Evolutionary conservation across 805 yeast species (phyloP).

Genomic region (Candida insectorum): DNA sequence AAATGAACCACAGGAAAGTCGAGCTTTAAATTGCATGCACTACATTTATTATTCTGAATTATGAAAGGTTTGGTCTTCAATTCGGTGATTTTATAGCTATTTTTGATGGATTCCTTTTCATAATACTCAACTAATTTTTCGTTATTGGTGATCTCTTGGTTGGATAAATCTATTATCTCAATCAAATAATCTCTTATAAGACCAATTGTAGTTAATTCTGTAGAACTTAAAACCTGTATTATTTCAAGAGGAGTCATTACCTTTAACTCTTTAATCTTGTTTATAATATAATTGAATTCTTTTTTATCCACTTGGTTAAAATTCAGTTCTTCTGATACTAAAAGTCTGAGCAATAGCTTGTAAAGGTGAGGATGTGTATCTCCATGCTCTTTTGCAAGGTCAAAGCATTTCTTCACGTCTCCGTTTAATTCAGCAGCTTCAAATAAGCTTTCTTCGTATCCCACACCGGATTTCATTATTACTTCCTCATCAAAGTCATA

Average conservation of each 20-base stretch:
- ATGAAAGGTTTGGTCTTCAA: constrained; percentile 46
- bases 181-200: constrained; percentile 66
- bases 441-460: constrained; percentile 60
- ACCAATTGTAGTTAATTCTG: constrained; percentile 62
- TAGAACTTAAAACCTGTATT: constrained; percentile 58
- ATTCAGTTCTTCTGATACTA: constrained; percentile 53
- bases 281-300: constrained; percentile 47
- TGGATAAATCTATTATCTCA: constrained; percentile 55
- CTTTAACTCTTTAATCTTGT: constrained; percentile 48
- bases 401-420: constrained; percentile 55
- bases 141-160: constrained; percentile 66
- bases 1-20: constrained; percentile 83
- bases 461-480: constrained; percentile 34
- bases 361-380: constrained; percentile 61
- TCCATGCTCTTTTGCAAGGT: constrained; percentile 58
- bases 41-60: constrained; percentile 61
- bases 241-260: constrained; percentile 74
- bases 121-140: constrained; percentile 64
- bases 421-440: constrained; percentile 58
- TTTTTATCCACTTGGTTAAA: constrained; percentile 51
- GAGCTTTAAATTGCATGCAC: constrained; percentile 58
- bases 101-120: constrained; percentile 58
- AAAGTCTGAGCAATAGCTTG: constrained; percentile 59
- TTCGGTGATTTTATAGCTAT: constrained; percentile 50
- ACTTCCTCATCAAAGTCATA: constrained; percentile 53